phyloP scores from a whole-genome alignment of 1,284 basidiomycete species.

The Thecaphora frezii region DNA sequence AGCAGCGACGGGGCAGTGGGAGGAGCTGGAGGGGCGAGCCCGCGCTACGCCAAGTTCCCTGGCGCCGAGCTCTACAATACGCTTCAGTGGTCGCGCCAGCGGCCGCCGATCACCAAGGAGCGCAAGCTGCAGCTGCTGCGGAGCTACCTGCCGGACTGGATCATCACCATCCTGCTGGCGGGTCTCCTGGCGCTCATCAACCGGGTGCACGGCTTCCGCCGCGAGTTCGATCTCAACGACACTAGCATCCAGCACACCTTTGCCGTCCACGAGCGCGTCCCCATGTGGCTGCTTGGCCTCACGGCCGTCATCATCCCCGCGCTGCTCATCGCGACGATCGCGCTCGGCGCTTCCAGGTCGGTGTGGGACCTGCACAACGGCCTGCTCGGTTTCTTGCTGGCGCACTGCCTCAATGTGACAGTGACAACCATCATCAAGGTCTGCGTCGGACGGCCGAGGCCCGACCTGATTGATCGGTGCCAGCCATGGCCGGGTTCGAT shows the following conservation, averaged over 20 bases:
- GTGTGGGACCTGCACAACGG: conserved; percentile 87
- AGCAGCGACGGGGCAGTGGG: no score
- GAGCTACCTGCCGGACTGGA: conserved; percentile 49
- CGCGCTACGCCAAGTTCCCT: background rate
- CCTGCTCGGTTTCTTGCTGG: conserved; percentile 73
- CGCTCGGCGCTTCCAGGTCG: conserved; percentile 71
- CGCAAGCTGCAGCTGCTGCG: conserved; percentile 21
- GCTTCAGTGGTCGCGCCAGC: conserved; percentile 19
- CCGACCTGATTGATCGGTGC: conserved; percentile 68
- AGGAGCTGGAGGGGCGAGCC: no score
- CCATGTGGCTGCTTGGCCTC: conserved; percentile 63
- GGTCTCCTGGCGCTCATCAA: conserved; percentile 72
- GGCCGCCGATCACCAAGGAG: conserved; percentile 13
- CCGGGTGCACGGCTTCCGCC: conserved; percentile 74
- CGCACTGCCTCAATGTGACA: conserved; percentile 73
- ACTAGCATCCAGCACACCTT: conserved; percentile 71
- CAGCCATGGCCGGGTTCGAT: conserved; percentile 69
- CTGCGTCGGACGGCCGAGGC: conserved; percentile 79
- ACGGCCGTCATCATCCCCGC: conserved; percentile 60
- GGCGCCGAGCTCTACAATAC: conserved; percentile 15
- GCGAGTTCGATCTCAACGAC: conserved; percentile 61
- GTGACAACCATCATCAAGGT: conserved; percentile 82
- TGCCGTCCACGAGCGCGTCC: conserved; percentile 80
- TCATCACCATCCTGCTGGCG: conserved; percentile 37
- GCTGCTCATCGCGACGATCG: conserved; percentile 67